phyloP scores from a whole-genome alignment of 768 basidiomycete species.

The Lentinula lateritia region DNA sequence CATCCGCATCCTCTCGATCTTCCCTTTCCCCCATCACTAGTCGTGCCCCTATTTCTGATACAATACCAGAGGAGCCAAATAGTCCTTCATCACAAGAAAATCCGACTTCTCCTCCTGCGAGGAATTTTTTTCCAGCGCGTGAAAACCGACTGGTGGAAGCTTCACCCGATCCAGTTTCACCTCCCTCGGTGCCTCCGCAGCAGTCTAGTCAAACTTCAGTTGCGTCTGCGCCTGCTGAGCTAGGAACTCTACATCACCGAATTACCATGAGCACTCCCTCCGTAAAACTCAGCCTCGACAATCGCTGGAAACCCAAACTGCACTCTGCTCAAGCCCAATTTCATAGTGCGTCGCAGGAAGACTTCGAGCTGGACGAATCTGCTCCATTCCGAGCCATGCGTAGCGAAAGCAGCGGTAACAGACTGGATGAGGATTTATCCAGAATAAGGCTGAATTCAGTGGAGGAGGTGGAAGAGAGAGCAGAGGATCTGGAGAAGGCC shows the following conservation, averaged over 20 bases:
- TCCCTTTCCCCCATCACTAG: constrained; percentile 18
- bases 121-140: constrained; percentile 28
- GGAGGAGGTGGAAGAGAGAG: constrained; percentile 34
- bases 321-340: not conserved
- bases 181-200: not conserved
- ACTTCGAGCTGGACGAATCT: constrained; percentile 24
- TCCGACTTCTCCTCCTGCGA: not conserved
- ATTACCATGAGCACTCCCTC: constrained; percentile 21
- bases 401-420: not conserved
- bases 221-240: constrained; percentile 48
- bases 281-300: constrained; percentile 28
- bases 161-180: constrained; percentile 33
- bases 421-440: constrained; percentile 2
- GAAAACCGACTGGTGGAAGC: constrained; percentile 33
- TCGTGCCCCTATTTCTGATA: constrained; percentile 4
- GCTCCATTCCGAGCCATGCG: constrained; percentile 21
- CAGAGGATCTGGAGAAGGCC: constrained; percentile 23
- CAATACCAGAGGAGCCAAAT: constrained; percentile 11
- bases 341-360: not conserved
- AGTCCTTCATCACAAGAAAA: constrained; percentile 7
- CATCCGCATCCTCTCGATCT: constrained; percentile 24
- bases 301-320: not conserved
- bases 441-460: constrained; percentile 7
- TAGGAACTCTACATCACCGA: constrained; percentile 31
- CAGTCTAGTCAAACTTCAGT: not conserved